Percentiles rank a stretch among this genome's conserved stretches.
These are phyloP conservation scores for Trichaptum fuscoviolaceum DNA, from an alignment of 768 basidiomycete species.

Conservation along the genomic window DNA sequence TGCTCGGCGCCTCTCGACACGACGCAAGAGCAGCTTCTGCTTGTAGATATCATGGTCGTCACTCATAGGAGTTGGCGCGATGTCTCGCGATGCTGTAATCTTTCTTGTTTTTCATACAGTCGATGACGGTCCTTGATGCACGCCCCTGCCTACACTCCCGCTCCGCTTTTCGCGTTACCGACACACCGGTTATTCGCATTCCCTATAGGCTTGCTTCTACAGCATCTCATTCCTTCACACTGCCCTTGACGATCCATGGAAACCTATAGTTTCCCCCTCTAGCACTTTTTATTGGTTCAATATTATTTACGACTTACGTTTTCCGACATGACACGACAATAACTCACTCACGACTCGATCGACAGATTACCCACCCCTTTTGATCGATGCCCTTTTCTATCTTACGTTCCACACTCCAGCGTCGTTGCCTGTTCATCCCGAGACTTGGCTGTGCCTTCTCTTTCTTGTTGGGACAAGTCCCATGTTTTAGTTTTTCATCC, in stretches of 20 bases:
- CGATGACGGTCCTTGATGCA: slow-evolving; percentile 1
- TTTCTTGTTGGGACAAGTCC: background rate
- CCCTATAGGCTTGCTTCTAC: background rate
- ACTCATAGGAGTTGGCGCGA: slow-evolving; percentile 1
- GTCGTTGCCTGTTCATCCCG: too few relatives aligned
- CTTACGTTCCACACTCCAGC: too few relatives aligned
- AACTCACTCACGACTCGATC: background rate
- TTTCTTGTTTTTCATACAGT: slow-evolving; percentile 7
- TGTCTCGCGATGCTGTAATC: slow-evolving; percentile 1
- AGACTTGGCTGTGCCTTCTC: too few relatives aligned
- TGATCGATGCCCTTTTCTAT: too few relatives aligned
- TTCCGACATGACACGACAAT: background rate
- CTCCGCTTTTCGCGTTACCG: slow-evolving; percentile 1
- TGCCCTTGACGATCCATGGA: background rate
- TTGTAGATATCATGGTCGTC: background rate
- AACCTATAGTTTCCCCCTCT: background rate
- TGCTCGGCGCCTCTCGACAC: slow-evolving; percentile 2
- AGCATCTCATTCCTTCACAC: background rate
- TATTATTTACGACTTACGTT: background rate
- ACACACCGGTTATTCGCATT: slow-evolving; percentile 4
- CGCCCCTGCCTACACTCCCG: slow-evolving; percentile 1
- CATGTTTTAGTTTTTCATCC: background rate
- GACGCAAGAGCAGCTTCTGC: slow-evolving; percentile 5
- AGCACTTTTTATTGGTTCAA: background rate
- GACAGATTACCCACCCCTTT: background rate